Base-by-base conservation (phyloP, 805 yeast species). In the Candida mattraensis region DNA sequence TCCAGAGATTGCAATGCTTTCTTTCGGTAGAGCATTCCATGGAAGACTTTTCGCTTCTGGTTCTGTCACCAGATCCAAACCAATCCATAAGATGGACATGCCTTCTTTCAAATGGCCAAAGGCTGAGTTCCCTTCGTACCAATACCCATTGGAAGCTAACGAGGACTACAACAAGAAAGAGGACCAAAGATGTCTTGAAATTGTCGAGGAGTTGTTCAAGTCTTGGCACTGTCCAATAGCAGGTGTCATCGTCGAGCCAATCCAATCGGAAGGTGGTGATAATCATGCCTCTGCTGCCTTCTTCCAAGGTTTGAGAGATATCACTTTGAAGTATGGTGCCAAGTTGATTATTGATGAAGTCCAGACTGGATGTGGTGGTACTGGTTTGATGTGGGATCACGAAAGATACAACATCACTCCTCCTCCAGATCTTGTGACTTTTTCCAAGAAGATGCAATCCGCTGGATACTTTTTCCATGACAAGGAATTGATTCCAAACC, bases 81-180 rank as follows among this genome's bases (percentile, higher is more conserved):
- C 97, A 48, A 76, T 91, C 52, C 98, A 89, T 72, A 89, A 91
- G 69, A 69, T 89, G 63, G 89, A 83, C 63, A 70, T 91, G 66
- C 98, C 98, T 43, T 80, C 95, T 5, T 89, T 89, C 70, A 78
- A 86, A 57, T 89, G 97, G 97, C 98, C 98, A 58, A 88, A 85
- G 62, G 96, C 96, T 38, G 87, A 87, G 63, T 93, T 85, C 69
- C 80, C 95, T 19, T 73, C 74, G 45, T 69, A 70, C 58, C 78
- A 77, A 50, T 86, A 83, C 62, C 80, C 87, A 30, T 72, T 91
- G 51, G 86, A 81, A 59, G 95, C 84, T 63, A 96, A 89, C 64
- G 96, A 86, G 60, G 97, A 66, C 48, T 27, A 17, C 30, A 89
- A 89, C 74, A 66, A 69, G 31, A 61, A 69, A 33, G 96, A 88